Evolutionary conservation across 148 eudicot species (phyloP), one percentile per base, ranked within the genome.

Genomic region (Amaranthus cruentus): DNA sequence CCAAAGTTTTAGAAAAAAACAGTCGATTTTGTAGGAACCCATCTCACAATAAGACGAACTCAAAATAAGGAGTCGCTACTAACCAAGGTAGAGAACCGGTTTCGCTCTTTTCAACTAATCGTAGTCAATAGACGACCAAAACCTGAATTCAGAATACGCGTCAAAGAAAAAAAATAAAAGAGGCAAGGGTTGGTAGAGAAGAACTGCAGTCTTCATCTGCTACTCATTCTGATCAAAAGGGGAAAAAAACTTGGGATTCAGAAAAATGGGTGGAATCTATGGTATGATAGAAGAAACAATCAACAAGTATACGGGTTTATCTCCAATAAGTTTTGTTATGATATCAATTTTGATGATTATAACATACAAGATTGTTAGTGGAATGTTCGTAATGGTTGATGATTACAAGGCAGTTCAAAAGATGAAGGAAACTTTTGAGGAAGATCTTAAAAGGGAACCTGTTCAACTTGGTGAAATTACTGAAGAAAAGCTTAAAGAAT

Each of bases 401-500:
- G 90, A 87, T 65, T 83, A 80, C 88, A 82, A 71, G 58, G 84
- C 90, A 6, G 89, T 87, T 28, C 8, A 60, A 48, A 52, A 67
- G 0, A 72, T 77, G 82, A 86, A 82, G 48, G 82, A 62, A 55
- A 77, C 79, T 47, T 77, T 78, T 59, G 80, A 82, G 11, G 76
- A 80, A 43, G 83, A 80, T 68, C 71, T 73, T 14, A 60, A 64
- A 52, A 83, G 89, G 7, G 92, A 91, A 44, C 89, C 98, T 0
- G 86, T 93, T 1, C 89, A 91, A 47, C 56, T 93, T 42, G 96
- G 96, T 18, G 87, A 85, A 15, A 86, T 93, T 1, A 84, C 92
- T 2, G 87, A 80, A 28, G 96, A 85, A 10, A 81, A 91, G 57
- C 78, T 93, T 38, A 70, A 82, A 18, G 82, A 83, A 3, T 93